These are phyloP conservation scores for Aspergillus transmontanensis DNA, from an alignment of 2,329 filamentous ascomycete species.

Conservation along the genomic window DNA sequence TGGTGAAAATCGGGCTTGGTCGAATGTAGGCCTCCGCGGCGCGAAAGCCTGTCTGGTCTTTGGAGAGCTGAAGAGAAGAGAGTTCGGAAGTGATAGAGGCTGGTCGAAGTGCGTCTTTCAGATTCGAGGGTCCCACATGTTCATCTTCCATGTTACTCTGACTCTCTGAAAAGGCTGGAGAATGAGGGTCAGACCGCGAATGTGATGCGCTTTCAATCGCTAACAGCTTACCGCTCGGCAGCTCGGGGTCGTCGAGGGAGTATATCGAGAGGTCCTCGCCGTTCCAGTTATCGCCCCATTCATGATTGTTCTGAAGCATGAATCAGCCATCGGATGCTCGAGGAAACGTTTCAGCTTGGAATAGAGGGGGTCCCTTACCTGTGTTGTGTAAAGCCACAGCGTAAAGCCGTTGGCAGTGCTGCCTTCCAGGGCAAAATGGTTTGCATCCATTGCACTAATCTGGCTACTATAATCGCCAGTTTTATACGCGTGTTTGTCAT, in stretches of 20 bases:
- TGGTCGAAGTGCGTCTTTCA: conserved; percentile 68
- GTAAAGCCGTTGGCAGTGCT: conserved; percentile 82
- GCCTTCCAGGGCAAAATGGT: conserved; percentile 89
- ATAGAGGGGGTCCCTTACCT: conserved; percentile 48
- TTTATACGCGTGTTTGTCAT: conserved; percentile 91
- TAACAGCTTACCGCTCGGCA: conserved; percentile 40
- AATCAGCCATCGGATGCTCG: conserved; percentile 4
- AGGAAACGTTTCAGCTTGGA: neutral
- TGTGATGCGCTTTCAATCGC: conserved; percentile 42
- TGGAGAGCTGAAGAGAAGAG: conserved; percentile 50
- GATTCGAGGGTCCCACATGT: conserved; percentile 71
- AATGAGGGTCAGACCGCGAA: conserved; percentile 41
- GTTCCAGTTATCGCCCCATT: conserved; percentile 94
- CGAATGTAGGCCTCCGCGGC: conserved; percentile 93
- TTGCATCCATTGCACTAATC: conserved; percentile 89
- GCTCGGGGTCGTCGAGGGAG: conserved; percentile 75
- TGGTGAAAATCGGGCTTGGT: conserved; percentile 75
- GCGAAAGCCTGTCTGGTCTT: conserved; percentile 74
- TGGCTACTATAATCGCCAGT: conserved; percentile 95
- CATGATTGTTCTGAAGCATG: conserved; percentile 72
- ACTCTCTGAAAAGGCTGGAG: conserved; percentile 58
- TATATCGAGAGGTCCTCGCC: conserved; percentile 93
- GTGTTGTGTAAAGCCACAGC: conserved; percentile 81
- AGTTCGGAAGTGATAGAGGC: conserved; percentile 59
- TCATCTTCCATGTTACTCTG: conserved; percentile 44